Evolutionary conservation across 805 yeast species (phyloP), one percentile per base, ranked within the genome.

Genomic region (Suhomyces kilbournensis): DNA sequence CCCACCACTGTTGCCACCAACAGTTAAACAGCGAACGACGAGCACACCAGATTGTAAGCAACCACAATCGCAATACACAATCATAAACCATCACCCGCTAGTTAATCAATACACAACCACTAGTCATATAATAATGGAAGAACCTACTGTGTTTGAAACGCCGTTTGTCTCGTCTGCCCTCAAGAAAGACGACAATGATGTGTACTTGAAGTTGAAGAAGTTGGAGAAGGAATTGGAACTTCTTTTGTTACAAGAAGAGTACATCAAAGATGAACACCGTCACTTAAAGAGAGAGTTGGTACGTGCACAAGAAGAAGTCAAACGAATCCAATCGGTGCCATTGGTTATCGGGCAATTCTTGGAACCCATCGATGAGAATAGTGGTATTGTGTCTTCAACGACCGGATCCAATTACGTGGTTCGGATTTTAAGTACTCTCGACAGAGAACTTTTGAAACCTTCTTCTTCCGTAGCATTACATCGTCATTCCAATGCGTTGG

Each of bases 331-430:
- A 66, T 89, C 97, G 2, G 99, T 94, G 48, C 99, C 99, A 14
- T 79, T 96, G 58, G 99, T 94, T 14, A 94, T 94, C 70, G 99
- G 99, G 22, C 99, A 94, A 73, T 96, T 94, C 64, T 78, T 94
- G 60, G 99, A 94, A 70, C 97, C 98, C 53, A 92, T 94, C 60
- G 99, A 94, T 71, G 94, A 92, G 69, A 86, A 89, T 61, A 90
- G 97, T 3, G 99, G 97, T 57, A 94, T 94, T 62, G 98, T 94
- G 14, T 90, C 97, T 12, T 89, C 97, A 15, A 94, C 99, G 23
- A 94, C 99, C 1, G 99, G 99, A 15, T 91, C 97, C 57, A 94
- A 91, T 69, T 94, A 93, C 64, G 98, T 94, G 30, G 99, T 96
- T 38, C 83, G 97, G 65, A 93, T 96, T 53, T 78, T 94, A 56